Base-by-base conservation (phyloP, 208 protist species). In the Trypanosoma lewisi region DNA sequence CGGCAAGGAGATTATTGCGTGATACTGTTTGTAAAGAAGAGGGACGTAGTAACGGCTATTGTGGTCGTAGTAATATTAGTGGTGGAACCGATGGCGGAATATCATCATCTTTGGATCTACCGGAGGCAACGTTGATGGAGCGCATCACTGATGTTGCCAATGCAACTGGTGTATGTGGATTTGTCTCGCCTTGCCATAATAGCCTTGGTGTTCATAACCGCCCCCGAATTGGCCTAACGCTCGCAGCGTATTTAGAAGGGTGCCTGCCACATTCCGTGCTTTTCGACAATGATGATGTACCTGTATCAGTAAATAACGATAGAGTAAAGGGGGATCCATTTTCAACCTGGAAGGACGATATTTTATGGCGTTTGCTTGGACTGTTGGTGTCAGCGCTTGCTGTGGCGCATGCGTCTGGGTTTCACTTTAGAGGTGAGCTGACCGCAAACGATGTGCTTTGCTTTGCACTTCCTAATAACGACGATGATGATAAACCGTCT, bases 301-400 rank as follows among this genome's bases (percentile, higher is more conserved):
- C 19, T 23, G 8, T n/a, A 8, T 50, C 44, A 54, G 28, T 27
- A 34, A 14, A n/a, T n/a, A n/a, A n/a, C n/a, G n/a, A n/a, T n/a
- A n/a, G n/a, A n/a, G n/a, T n/a, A 9, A 48, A 12, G 49, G 23
- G 12, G 21, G 58, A 65, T 59, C 52, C 33, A 34, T 61, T 78
- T 59, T 70, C 64, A 58, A 56, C 55, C 39, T 95, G 89, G 86
- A 75, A 73, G 9, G 85, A 95, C 58, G 85, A 91, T 50, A 45
- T 90, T 54, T 52, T 92, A 48, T 95, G 89, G 86, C 78, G 77
- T 25, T 61, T 95, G 52, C 56, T 95, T 16, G 67, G 69, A 31
- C 74, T 76, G 3, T 57, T 95, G 7, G 62, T 95, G 2, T 85
- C 85, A 7, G 75, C 54, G 23, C 60, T 91, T 4, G 83, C 83